Evolutionary conservation across 2,329 filamentous ascomycete genomes (phyloP), one percentile per base, ranked within the genome.

Genomic region (Daldinia eschscholtzii): DNA sequence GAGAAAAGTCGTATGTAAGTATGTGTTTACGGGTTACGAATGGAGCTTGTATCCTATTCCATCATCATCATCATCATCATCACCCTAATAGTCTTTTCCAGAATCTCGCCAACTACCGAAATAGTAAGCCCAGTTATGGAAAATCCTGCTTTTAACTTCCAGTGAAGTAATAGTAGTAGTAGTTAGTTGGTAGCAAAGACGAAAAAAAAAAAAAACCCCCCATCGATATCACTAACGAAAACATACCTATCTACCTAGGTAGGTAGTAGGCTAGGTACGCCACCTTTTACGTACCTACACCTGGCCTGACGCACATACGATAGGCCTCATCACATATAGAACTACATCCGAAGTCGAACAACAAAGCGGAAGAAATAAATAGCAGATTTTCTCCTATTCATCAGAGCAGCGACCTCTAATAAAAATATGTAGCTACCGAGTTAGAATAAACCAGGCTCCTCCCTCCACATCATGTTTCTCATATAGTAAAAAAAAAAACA

Each of bases 401-500:
- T 55, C 30, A 26, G 52, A 55, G 33, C 10, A 35, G n/a, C 18
- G 12, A 23, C 52, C 30, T 55, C 33, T 37, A 55, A 12, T 39
- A 39, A 26, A 39, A 39, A 20, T 55, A 55, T 10, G 33, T 33
- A 37, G 10, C 52, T n/a, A 39, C 30, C 52, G 30, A 55, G 33
- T 55, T 55, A 37, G 52, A 35, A 55, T 20, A 37, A 37, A 55
- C 52, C 33, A 55, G 52, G 15, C 33, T 10, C 33, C 33, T 39
- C 28, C 28, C 18, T 35, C 48, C 48, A 35, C 28, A 15, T 15
- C 48, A 62, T 59, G 20, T 56, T 55, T 50, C 57, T 64, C 48
- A 15, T 48, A 57, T 41, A 61, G 65, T 65, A 56, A 57, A 61
- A 37, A 37, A 37, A 33, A 37, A 39, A 39, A 35, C 41, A 53